Evolutionary conservation across 768 basidiomycete genomes (phyloP).

Genomic region (Tylopilus sp.): DNA sequence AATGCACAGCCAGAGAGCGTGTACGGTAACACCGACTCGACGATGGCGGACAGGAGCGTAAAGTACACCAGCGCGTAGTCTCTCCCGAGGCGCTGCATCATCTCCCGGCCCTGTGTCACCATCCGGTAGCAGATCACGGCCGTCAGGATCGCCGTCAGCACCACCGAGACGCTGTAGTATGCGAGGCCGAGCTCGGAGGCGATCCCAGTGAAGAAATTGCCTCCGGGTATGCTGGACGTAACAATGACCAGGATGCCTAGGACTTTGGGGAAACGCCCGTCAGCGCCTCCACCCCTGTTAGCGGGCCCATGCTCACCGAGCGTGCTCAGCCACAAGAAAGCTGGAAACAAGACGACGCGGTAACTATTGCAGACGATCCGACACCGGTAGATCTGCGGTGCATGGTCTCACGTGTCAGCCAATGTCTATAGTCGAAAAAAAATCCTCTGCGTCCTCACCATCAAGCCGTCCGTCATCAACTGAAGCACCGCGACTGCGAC

Average conservation of each 20-base stretch:
- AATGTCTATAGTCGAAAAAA: too few relatives aligned
- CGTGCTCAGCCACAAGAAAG: constrained; percentile 21
- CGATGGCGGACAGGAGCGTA: constrained; percentile 8
- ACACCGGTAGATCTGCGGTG: constrained; percentile 37
- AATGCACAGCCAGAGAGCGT: constrained; percentile 25
- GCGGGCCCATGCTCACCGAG: constrained; percentile 18
- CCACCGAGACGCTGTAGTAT: constrained; percentile 21
- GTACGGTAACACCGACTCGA: constrained; percentile 28
- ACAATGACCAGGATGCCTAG: constrained; percentile 17
- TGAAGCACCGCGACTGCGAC: constrained; percentile 29
- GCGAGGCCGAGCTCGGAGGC: constrained; percentile 13
- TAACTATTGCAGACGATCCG: constrained; percentile 30
- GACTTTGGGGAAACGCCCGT: constrained; percentile 6
- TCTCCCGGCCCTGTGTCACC: constrained; percentile 8
- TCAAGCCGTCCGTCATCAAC: constrained; percentile 35
- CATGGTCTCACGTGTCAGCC: too few relatives aligned
- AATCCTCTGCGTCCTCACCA: too few relatives aligned
- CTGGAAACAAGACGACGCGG: constrained; percentile 17
- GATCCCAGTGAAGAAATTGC: constrained; percentile 17
- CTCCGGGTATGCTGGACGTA: constrained; percentile 15
- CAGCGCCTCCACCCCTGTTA: not conserved
- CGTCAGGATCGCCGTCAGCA: constrained; percentile 22
- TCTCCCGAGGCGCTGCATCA: constrained; percentile 14
- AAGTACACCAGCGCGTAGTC: constrained; percentile 23
- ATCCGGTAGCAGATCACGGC: constrained; percentile 17